Conservation (phyloP, 169 alveolate species). For the Plasmodium gallinaceum region DNA sequence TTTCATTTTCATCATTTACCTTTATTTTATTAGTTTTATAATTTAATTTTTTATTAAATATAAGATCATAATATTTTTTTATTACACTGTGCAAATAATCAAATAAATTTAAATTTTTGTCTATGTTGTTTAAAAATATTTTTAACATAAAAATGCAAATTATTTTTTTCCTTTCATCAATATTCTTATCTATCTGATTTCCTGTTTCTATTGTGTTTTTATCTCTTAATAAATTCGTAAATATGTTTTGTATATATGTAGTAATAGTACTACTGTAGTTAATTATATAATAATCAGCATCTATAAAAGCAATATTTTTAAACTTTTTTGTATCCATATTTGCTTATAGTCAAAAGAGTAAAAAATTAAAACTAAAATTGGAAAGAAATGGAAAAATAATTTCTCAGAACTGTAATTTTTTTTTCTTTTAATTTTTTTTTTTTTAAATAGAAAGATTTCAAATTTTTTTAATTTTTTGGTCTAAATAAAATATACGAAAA, state of each 20-base stretch:
- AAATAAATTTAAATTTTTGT: constrained; percentile 53
- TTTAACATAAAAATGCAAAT: constrained; percentile 52
- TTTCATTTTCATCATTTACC: not conserved
- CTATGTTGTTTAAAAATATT: constrained; percentile 40
- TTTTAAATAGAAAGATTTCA: no score
- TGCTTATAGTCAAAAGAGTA: no score
- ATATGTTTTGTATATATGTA: constrained; percentile 54
- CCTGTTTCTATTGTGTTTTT: not conserved
- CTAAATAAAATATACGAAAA: no score
- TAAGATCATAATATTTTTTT: constrained; percentile 28
- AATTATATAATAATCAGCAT: constrained; percentile 61
- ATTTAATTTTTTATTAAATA: not conserved
- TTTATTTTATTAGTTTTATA: not conserved
- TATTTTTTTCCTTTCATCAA: constrained; percentile 14
- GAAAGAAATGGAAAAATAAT: no score
- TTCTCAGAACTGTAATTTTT: no score
- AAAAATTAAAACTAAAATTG: no score
- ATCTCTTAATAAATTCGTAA: constrained; percentile 24
- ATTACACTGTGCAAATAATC: constrained; percentile 24
- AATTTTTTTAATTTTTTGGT: no score
- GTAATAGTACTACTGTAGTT: constrained; percentile 62
- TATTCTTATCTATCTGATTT: not conserved
- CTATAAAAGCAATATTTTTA: constrained; percentile 56
- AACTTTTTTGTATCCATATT: constrained; percentile 19
- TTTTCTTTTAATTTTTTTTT: no score